phyloP scores from a whole-genome alignment of 148 eudicot species.

The Hydrangea macrophylla region DNA sequence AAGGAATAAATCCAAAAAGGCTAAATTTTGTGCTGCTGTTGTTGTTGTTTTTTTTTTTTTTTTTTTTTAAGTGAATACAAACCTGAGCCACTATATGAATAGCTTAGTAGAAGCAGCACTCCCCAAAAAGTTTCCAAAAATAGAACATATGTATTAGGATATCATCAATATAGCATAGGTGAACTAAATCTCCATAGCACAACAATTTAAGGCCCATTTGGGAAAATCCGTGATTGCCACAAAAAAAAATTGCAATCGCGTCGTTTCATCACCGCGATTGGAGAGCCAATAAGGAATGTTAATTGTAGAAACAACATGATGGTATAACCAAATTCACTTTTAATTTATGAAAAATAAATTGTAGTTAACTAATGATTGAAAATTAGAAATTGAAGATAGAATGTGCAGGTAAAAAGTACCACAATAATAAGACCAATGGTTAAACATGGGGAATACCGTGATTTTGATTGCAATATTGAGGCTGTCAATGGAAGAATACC shows the following conservation, averaged over 20 bases:
- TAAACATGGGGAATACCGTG: conserved; percentile 20
- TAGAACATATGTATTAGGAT: not conserved
- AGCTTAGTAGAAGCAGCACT: conserved; percentile 19
- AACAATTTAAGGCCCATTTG: too few species aligned
- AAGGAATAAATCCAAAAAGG: not conserved
- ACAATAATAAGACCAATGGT: conserved; percentile 17
- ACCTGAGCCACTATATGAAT: conserved; percentile 23
- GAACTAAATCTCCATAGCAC: not conserved
- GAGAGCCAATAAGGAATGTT: not conserved
- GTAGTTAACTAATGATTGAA: not conserved
- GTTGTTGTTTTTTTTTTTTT: too few species aligned
- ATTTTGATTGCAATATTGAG: conserved; percentile 19
- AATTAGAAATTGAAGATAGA: not conserved
- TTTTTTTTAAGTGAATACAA: not conserved
- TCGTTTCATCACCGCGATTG: too few species aligned
- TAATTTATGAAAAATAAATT: not conserved
- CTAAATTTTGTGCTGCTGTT: too few species aligned
- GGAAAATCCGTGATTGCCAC: too few species aligned
- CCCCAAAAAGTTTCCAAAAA: conserved; percentile 19
- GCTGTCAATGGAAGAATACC: conserved; percentile 13
- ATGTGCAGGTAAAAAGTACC: conserved; percentile 2
- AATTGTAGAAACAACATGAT: not conserved
- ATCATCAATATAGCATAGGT: not conserved
- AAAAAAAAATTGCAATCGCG: too few species aligned
- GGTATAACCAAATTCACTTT: not conserved